Percentiles rank a stretch among this genome's conserved stretches.
phyloP scores from a whole-genome alignment of 2,329 filamentous ascomycete genomes.

The Dactylonectria macrodidyma region DNA sequence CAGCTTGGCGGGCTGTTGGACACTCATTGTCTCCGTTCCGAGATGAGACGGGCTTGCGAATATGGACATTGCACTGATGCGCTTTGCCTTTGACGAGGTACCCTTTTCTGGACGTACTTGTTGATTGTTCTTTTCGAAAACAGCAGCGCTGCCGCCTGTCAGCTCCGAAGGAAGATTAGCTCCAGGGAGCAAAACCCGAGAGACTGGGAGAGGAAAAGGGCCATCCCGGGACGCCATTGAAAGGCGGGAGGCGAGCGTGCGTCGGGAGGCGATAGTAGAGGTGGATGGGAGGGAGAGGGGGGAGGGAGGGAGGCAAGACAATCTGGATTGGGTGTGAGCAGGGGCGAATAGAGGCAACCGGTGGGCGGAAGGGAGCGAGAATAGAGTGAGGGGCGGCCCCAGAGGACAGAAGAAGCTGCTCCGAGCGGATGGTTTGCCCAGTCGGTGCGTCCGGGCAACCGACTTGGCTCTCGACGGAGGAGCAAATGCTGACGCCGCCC shows the following conservation, averaged over 20 bases:
- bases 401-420: conserved; percentile 29
- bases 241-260: conserved; percentile 26
- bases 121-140: background rate
- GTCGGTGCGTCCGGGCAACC: conserved; percentile 31
- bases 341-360: conserved; percentile 15
- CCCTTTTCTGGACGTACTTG: background rate
- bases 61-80: background rate
- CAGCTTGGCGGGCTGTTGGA: background rate
- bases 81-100: background rate
- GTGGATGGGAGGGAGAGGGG: conserved; percentile 5
- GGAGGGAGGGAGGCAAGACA: too few relatives aligned
- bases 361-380: conserved; percentile 4
- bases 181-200: conserved; percentile 31
- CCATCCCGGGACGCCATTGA: conserved; percentile 42
- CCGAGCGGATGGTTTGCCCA: conserved; percentile 35
- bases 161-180: conserved; percentile 3
- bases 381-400: conserved; percentile 22
- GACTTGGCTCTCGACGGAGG: conserved; percentile 30
- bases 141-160: background rate
- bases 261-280: conserved; percentile 31
- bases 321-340: conserved; percentile 11
- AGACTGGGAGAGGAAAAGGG: conserved; percentile 42
- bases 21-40: background rate
- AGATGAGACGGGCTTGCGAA: background rate
- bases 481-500: conserved; percentile 31